A percentile compares a stretch with the other conserved stretches of the same genome.
Conservation (phyloP, 2,329 filamentous ascomycete species). For the Aureobasidium uvarum region DNA sequence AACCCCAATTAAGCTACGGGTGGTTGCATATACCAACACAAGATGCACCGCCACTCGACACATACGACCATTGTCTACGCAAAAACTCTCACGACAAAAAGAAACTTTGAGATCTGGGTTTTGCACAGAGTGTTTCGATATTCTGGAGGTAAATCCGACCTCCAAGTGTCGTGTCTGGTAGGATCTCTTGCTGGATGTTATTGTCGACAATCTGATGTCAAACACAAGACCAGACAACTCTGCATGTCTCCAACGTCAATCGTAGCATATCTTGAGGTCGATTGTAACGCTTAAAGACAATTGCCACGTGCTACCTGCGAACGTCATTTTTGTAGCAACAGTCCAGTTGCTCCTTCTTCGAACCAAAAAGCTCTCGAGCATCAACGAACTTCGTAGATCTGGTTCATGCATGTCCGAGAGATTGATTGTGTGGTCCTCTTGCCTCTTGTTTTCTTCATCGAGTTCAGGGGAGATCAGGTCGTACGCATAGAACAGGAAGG, state of each 20-base stretch:
- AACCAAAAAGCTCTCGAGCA: not conserved
- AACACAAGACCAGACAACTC: not conserved
- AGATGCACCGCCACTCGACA: not conserved
- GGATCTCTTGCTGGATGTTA: not conserved
- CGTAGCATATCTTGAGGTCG: not conserved
- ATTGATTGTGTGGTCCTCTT: not conserved
- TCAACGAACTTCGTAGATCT: not conserved
- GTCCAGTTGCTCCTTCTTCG: not conserved
- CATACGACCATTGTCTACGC: not conserved
- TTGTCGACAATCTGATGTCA: not conserved
- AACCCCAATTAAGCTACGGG: not conserved
- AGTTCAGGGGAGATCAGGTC: not conserved
- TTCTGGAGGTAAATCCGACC: not conserved
- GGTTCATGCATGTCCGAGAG: not conserved
- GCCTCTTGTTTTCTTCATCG: not conserved
- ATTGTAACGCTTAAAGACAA: not conserved
- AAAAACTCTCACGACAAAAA: not conserved
- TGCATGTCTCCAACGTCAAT: not conserved
- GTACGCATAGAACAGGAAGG: not conserved
- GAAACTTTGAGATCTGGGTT: not conserved
- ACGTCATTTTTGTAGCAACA: not conserved
- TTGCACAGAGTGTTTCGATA: not conserved
- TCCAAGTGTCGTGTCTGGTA: not conserved
- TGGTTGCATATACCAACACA: not conserved
- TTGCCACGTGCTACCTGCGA: not conserved